Conservation (phyloP, 1,284 basidiomycete genomes). For the Peniophora sp. region DNA sequence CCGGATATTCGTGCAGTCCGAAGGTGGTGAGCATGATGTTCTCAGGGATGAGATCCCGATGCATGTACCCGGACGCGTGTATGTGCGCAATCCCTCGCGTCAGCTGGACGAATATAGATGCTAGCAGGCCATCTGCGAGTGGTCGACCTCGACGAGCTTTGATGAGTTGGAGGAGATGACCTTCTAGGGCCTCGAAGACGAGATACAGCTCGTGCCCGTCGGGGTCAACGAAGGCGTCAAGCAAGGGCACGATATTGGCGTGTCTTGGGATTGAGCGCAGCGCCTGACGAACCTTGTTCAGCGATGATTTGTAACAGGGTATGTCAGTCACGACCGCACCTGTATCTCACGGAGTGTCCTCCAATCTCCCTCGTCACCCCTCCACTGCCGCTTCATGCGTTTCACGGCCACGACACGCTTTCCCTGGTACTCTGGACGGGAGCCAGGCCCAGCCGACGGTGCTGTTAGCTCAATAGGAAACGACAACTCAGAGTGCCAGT, state of each 20-base stretch:
- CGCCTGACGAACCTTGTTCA: constrained; percentile 48
- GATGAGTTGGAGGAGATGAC: constrained; percentile 97
- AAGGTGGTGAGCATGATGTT: constrained; percentile 99
- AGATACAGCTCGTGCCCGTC: constrained; percentile 93
- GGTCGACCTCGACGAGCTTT: constrained; percentile 91
- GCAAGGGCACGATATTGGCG: constrained; percentile 94
- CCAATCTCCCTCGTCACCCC: constrained; percentile 94
- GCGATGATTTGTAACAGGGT: constrained; percentile 11
- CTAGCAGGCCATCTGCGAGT: constrained; percentile 88
- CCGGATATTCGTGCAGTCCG: constrained; percentile 86
- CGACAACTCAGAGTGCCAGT: too few relatives aligned
- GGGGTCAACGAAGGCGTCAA: constrained; percentile 95
- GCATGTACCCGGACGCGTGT: constrained; percentile 89
- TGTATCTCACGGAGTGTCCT: constrained; percentile 91
- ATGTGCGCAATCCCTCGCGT: constrained; percentile 87
- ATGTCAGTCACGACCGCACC: constrained; percentile 49
- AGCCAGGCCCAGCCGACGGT: constrained; percentile 84
- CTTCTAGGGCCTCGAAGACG: constrained; percentile 99
- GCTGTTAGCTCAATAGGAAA: constrained; percentile 46
- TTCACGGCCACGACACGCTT: constrained; percentile 95
- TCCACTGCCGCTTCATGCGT: constrained; percentile 95
- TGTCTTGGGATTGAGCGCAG: constrained; percentile 90
- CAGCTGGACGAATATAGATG: constrained; percentile 91
- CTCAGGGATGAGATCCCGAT: constrained; percentile 99
- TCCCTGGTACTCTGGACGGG: constrained; percentile 87